Conservation (phyloP, 371 early-diverging fungal species). For the Apophysomyces sp. region DNA sequence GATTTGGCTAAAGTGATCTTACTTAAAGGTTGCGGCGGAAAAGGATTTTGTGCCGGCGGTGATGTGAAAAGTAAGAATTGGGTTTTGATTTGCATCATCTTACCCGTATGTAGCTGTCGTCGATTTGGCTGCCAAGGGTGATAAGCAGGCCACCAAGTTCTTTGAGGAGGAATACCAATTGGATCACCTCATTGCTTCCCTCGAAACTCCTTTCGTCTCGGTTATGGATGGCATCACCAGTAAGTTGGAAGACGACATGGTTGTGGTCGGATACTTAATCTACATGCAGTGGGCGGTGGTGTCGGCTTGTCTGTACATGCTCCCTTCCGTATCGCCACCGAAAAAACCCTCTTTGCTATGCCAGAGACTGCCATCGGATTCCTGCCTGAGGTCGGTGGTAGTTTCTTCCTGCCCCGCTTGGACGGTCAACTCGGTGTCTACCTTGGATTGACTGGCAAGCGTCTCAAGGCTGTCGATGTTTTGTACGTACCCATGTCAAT, state of each 20-base stretch:
- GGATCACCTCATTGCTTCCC: slow-evolving; percentile 90
- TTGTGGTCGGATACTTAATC: background rate
- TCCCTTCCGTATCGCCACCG: slow-evolving; percentile 95
- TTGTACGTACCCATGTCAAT: slow-evolving; percentile 51
- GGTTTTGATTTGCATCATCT: background rate
- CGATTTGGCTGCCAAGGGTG: slow-evolving; percentile 36
- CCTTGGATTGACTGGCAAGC: slow-evolving; percentile 89
- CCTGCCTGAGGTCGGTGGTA: slow-evolving; percentile 95
- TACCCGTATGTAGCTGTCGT: slow-evolving; percentile 34
- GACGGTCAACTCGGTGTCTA: slow-evolving; percentile 94
- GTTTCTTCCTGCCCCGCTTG: slow-evolving; percentile 91
- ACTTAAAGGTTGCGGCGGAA: slow-evolving; percentile 71
- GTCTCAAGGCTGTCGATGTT: slow-evolving; percentile 81
- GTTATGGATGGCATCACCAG: slow-evolving; percentile 93
- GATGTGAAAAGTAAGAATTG: slow-evolving; percentile 78
- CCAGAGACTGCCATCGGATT: slow-evolving; percentile 96
- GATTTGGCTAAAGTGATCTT: slow-evolving; percentile 88
- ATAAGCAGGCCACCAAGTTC: slow-evolving; percentile 68
- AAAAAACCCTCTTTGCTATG: slow-evolving; percentile 93
- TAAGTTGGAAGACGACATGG: slow-evolving; percentile 31
- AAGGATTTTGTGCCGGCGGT: slow-evolving; percentile 97
- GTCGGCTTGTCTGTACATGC: slow-evolving; percentile 95
- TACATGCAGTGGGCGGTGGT: slow-evolving; percentile 88
- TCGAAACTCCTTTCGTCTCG: slow-evolving; percentile 84
- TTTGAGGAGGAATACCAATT: slow-evolving; percentile 92